Evolutionary conservation across 192 early-diverging fungal genomes (phyloP), one percentile per base, ranked within the genome.

Genomic region (Anaeromyces robustus): DNA sequence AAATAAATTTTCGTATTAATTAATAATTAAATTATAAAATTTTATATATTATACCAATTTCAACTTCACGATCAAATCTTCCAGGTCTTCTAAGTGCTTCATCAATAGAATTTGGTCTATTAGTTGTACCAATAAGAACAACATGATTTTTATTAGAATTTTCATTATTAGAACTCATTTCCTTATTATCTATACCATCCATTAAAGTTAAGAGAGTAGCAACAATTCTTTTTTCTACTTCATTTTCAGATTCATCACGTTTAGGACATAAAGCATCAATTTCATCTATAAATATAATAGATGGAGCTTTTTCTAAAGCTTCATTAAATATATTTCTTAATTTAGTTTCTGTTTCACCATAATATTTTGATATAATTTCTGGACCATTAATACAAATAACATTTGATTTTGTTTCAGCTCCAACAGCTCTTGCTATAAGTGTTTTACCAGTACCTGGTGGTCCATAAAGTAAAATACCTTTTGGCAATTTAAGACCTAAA

Each of bases 381-480:
- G 97, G 93, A 0, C 96, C 97, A 81, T 97, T 99, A 29, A 99
- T 90, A 29, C 92, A 85, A n/a, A 93, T 92, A 3, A 94, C 87
- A 83, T 89, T 86, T 0, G 92, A 91, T 1, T 87, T 86, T n/a
- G 92, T 94, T 78, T 93, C 93, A 12, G 87, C 82, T 0, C 95
- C 96, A 0, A 97, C 93, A 18, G 94, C 92, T n/a, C 95, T 88
- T 0, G 96, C 96, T 77, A 98, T 90, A 30, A 98, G 87, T 14
- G 96, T 98, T 84, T 98, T 98, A n/a, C 96, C 96, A 12, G 96
- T 97, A 13, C 96, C 96, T 30, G 96, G 95, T 39, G 95, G 95
- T 0, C 96, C 96, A 85, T 89, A 93, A 12, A 98, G 83, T n/a
- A 98, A 85, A 0, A 97, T 88, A 19, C 96, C 97, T 59, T 94